A percentile compares a stretch with the other conserved stretches of the same genome.
Evolutionary conservation across 768 basidiomycete genomes (phyloP).

Genomic region (Dictyophora rubrovolvata): DNA sequence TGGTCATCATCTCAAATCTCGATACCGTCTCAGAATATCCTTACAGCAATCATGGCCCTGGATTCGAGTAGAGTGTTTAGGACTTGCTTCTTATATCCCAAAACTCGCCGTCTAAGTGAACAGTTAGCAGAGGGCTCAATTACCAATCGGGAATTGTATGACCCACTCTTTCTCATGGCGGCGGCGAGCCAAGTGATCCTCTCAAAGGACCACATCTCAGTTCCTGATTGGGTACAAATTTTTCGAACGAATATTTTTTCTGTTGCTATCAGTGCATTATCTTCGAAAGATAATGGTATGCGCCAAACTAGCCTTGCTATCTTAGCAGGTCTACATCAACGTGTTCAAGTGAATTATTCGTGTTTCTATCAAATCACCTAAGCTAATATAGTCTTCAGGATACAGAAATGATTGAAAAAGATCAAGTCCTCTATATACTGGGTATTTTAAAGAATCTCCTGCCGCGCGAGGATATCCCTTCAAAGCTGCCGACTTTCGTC

Average conservation of each 20-base stretch:
- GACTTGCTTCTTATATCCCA: slow-evolving; percentile 64
- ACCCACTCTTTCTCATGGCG: slow-evolving; percentile 1
- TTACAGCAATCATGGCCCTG: slow-evolving; percentile 61
- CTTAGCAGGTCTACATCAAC: slow-evolving; percentile 48
- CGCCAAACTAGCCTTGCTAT: slow-evolving; percentile 54
- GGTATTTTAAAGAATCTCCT: slow-evolving; percentile 51
- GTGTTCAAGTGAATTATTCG: slow-evolving; percentile 45
- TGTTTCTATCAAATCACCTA: background rate
- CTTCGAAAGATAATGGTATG: slow-evolving; percentile 44
- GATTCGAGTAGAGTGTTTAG: slow-evolving; percentile 60
- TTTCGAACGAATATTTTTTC: slow-evolving; percentile 8
- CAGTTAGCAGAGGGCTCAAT: slow-evolving; percentile 30
- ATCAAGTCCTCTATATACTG: slow-evolving; percentile 65
- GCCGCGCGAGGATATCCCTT: slow-evolving; percentile 28
- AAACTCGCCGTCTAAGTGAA: slow-evolving; percentile 32
- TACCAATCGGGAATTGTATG: slow-evolving; percentile 27
- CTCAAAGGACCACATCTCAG: background rate
- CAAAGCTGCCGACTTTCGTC: slow-evolving; percentile 64
- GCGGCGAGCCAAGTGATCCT: background rate
- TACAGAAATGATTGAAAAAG: slow-evolving; percentile 68
- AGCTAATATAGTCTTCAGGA: slow-evolving; percentile 18
- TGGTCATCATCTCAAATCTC: slow-evolving; percentile 45
- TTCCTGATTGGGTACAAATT: slow-evolving; percentile 5
- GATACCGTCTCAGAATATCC: slow-evolving; percentile 30
- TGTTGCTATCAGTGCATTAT: background rate